phyloP scores from a whole-genome alignment of 371 early-diverging fungal genomes.

The Mucor plumbeus region DNA sequence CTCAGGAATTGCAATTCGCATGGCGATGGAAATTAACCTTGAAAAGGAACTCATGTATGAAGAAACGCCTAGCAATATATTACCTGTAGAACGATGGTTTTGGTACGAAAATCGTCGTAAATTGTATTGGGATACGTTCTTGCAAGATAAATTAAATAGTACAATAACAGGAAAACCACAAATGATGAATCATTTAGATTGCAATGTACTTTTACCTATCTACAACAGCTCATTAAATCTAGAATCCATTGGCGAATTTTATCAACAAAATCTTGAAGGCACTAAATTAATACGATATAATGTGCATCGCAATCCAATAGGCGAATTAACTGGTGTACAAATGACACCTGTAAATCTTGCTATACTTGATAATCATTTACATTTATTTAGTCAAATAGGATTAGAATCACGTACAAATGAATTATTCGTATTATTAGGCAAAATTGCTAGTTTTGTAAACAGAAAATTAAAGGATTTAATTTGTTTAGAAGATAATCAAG shows the following conservation, averaged over 20 bases:
- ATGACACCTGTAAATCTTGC: slow-evolving; percentile 2
- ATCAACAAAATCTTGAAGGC: slow-evolving; percentile 15
- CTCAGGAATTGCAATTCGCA: slow-evolving; percentile 64
- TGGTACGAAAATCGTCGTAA: slow-evolving; percentile 56
- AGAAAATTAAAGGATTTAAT: slow-evolving; percentile 44
- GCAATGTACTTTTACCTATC: slow-evolving; percentile 57
- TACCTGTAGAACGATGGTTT: slow-evolving; percentile 47
- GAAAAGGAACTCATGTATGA: slow-evolving; percentile 52
- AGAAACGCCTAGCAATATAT: slow-evolving; percentile 9
- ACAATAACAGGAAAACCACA: slow-evolving; percentile 60
- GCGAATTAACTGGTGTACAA: background rate
- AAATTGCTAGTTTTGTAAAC: slow-evolving; percentile 52
- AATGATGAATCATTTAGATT: slow-evolving; percentile 61
- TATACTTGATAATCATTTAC: background rate
- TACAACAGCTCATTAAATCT: slow-evolving; percentile 40
- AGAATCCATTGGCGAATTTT: background rate
- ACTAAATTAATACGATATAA: slow-evolving; percentile 1
- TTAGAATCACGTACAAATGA: slow-evolving; percentile 10
- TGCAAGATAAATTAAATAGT: slow-evolving; percentile 47
- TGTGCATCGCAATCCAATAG: slow-evolving; percentile 3
- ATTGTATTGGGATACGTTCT: slow-evolving; percentile 58
- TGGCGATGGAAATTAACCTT: slow-evolving; percentile 57
- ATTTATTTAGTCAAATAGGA: slow-evolving; percentile 6
- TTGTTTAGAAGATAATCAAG: slow-evolving; percentile 33
- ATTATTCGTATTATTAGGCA: slow-evolving; percentile 36